These are phyloP conservation scores for Pilasporangium apinafurcum DNA, from an alignment of 352 stramenopile species.

Conservation along the genomic window DNA sequence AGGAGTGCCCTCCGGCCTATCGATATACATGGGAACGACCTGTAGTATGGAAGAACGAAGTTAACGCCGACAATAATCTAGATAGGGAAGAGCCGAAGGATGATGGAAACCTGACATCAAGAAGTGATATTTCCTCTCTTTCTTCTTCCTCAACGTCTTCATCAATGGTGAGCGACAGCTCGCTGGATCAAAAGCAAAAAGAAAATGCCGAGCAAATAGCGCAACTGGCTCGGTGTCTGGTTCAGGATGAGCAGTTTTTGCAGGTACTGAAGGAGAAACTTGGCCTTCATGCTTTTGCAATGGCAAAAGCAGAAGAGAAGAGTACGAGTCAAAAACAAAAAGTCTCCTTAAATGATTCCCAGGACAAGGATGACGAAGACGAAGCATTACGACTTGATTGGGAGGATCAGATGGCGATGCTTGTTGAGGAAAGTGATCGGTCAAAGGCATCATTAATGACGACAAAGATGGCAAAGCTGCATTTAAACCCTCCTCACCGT, in stretches of 20 bases:
- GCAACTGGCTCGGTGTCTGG: slow-evolving; percentile 24
- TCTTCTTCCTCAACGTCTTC: neutral
- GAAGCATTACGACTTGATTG: slow-evolving; percentile 36
- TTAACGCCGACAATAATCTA: slow-evolving; percentile 10
- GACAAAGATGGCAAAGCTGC: slow-evolving; percentile 52
- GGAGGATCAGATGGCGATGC: slow-evolving; percentile 25
- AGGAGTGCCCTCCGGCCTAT: slow-evolving; percentile 22
- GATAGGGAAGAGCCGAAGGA: too few species aligned
- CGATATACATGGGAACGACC: slow-evolving; percentile 51
- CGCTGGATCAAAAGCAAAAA: slow-evolving; percentile 14
- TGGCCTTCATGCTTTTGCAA: slow-evolving; percentile 19
- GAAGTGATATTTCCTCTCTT: slow-evolving; percentile 3
- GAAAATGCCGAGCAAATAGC: slow-evolving; percentile 19
- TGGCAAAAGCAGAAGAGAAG: neutral
- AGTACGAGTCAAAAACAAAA: too few species aligned
- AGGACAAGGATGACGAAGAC: slow-evolving; percentile 13
- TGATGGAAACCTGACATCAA: neutral
- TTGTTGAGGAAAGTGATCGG: slow-evolving; percentile 45
- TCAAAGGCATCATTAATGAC: slow-evolving; percentile 41
- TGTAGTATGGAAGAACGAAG: slow-evolving; percentile 16
- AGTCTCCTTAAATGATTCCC: neutral
- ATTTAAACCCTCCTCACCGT: slow-evolving; percentile 22
- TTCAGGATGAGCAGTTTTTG: slow-evolving; percentile 62
- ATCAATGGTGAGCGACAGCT: neutral
- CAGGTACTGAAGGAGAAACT: slow-evolving; percentile 48